phyloP scores from a whole-genome alignment of 768 basidiomycete species.

The Naganishia vishniacii region DNA sequence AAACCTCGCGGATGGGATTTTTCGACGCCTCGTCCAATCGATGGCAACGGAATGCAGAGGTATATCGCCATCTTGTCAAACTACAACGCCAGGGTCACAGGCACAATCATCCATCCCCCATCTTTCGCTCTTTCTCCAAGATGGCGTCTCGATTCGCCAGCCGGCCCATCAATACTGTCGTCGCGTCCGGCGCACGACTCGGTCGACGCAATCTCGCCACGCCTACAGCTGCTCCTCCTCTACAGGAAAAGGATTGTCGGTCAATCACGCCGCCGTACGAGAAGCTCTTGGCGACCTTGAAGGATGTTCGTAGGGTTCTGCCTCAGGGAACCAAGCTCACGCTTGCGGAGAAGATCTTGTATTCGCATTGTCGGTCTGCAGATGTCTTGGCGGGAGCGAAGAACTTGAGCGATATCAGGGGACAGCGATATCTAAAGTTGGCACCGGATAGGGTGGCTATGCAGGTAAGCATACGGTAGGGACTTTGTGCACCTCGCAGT shows the following conservation, averaged over 20 bases:
- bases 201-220: conserved; percentile 39
- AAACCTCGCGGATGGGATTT: neutral
- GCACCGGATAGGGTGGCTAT: conserved; percentile 90
- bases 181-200: conserved; percentile 1
- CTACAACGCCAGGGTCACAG: too few relatives aligned
- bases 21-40: neutral
- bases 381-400: conserved; percentile 57
- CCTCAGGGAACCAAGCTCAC: conserved; percentile 67
- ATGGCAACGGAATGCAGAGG: neutral
- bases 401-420: conserved; percentile 63
- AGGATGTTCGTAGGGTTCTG: conserved; percentile 63
- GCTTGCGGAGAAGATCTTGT: conserved; percentile 95
- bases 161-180: neutral
- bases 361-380: conserved; percentile 80
- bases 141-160: conserved; percentile 17
- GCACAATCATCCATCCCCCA: neutral
- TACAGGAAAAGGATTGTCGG: conserved; percentile 58
- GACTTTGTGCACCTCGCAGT: neutral
- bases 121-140: neutral
- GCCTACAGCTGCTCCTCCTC: conserved; percentile 36
- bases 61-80: too few relatives aligned
- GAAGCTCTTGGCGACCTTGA: conserved; percentile 64
- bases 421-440: conserved; percentile 83
- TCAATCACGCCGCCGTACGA: conserved; percentile 83
- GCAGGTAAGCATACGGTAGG: conserved; percentile 66